These are phyloP conservation scores for Cercophora newfieldiana DNA, from an alignment of 495 filamentous ascomycete species.

Conservation along the genomic window DNA sequence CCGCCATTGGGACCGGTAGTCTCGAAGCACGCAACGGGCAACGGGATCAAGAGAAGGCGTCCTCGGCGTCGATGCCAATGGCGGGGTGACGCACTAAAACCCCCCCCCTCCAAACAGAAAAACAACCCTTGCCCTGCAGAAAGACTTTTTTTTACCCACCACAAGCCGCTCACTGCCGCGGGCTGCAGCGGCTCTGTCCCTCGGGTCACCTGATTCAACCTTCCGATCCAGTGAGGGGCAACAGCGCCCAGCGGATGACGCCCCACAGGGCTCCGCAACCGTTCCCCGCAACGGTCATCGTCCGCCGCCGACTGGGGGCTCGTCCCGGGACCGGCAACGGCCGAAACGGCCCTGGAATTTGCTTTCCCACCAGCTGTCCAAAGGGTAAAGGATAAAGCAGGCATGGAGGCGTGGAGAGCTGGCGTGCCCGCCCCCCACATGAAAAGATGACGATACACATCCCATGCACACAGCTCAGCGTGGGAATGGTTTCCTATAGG, in stretches of 20 bases:
- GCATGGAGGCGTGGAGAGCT: neutral
- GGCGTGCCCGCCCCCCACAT: neutral
- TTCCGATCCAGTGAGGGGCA: neutral
- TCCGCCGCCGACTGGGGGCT: neutral
- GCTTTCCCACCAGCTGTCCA: too few relatives aligned
- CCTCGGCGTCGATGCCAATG: neutral
- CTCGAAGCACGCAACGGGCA: neutral
- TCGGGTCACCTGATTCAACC: neutral
- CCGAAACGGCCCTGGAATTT: neutral
- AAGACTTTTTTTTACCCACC: conserved; percentile 3
- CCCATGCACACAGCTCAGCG: neutral
- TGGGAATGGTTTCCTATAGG: neutral
- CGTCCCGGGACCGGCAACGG: neutral
- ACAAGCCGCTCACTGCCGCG: neutral
- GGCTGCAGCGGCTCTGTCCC: neutral
- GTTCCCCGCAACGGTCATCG: neutral
- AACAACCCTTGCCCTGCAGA: conserved; percentile 2
- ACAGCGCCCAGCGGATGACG: neutral
- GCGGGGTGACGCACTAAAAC: conserved; percentile 8
- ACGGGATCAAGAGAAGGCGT: neutral
- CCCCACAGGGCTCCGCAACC: neutral
- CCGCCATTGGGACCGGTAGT: neutral
- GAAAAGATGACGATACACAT: neutral
- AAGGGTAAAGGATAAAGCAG: neutral
- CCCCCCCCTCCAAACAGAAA: neutral